Percentiles rank a stretch among this genome's conserved stretches.
Conservation (phyloP, 257 asterid species). For the Solanum medicagineum region DNA sequence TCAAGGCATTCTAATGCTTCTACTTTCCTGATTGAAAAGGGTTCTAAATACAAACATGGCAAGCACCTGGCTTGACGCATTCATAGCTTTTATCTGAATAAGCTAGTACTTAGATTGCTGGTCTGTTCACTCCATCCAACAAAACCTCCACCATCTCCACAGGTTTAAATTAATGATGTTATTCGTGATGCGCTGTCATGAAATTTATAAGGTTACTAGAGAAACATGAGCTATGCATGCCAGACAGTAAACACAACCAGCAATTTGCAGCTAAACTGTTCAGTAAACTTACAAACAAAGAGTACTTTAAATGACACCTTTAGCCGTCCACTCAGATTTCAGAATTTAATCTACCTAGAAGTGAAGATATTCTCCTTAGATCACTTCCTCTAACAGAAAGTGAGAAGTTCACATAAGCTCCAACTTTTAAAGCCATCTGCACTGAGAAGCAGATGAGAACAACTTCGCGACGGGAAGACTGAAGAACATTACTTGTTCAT, state of each 20-base stretch:
- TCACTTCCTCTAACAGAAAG: neutral
- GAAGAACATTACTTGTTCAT: neutral
- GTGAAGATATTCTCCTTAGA: neutral
- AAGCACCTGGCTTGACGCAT: neutral
- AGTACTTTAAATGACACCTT: neutral
- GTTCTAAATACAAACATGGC: neutral
- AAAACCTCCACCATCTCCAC: neutral
- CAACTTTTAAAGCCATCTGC: neutral
- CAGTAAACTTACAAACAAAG: neutral
- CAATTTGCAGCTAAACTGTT: neutral
- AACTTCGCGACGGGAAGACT: neutral
- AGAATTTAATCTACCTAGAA: neutral
- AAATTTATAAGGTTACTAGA: neutral
- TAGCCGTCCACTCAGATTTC: neutral
- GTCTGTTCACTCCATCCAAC: neutral
- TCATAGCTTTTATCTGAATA: neutral
- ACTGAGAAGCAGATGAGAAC: neutral
- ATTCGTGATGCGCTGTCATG: neutral
- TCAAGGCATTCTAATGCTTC: neutral
- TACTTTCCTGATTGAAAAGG: neutral
- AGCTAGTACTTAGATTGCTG: neutral
- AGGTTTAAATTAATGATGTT: neutral
- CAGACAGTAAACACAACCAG: neutral
- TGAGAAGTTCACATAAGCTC: neutral
- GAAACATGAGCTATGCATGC: neutral